Evolutionary conservation across 176 grass and related monocot genomes (phyloP).

Genomic region (Triticum aestivum): DNA sequence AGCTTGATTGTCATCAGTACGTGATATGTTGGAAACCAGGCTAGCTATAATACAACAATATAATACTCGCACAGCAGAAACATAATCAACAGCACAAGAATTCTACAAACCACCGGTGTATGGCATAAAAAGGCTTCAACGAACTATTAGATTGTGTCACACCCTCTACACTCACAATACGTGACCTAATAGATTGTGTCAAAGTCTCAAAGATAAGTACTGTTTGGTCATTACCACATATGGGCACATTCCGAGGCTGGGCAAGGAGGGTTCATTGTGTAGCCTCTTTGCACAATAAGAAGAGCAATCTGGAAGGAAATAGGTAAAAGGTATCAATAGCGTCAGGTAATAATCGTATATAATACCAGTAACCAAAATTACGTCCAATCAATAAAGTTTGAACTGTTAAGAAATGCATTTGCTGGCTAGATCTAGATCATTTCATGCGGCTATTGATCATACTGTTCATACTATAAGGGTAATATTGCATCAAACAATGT

Average conservation of each 20-base stretch:
- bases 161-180: slow-evolving; percentile 1
- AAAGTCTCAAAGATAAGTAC: slow-evolving; percentile 1
- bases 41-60: slow-evolving; percentile 14
- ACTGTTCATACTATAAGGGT: slow-evolving; percentile 12
- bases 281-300: slow-evolving; percentile 94
- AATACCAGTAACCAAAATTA: slow-evolving; percentile 17
- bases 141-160: slow-evolving; percentile 1
- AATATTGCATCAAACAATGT: slow-evolving; percentile 6
- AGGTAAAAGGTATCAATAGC: not conserved
- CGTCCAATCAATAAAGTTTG: not conserved
- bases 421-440: not conserved
- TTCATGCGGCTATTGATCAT: not conserved
- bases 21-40: slow-evolving; percentile 16
- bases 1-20: not conserved
- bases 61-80: slow-evolving; percentile 11
- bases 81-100: slow-evolving; percentile 13
- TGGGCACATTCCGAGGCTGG: slow-evolving; percentile 87
- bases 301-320: slow-evolving; percentile 78
- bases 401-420: not conserved
- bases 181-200: slow-evolving; percentile 7
- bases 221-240: slow-evolving; percentile 86
- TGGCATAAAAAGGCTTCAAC: not conserved
- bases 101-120: not conserved
- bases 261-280: slow-evolving; percentile 87
- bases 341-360: not conserved